Evolutionary conservation across 225 moss, liverwort and hornwort genomes (phyloP), one percentile per base, ranked within the genome.

Genomic region (Pleurozium schreberi): DNA sequence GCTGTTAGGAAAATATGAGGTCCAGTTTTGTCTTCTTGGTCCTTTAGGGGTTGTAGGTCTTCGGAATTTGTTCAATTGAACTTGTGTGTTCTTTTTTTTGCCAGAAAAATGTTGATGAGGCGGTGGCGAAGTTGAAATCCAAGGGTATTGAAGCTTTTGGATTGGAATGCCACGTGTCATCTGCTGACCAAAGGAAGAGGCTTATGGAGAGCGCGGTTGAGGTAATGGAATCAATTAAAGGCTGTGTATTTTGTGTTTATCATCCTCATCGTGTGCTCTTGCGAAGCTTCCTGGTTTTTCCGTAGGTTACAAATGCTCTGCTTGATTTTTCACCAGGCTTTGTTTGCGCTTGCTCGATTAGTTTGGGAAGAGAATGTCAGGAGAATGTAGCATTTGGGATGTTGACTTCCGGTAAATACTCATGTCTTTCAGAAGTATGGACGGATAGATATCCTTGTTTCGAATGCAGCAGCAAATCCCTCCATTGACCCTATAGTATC

Each of bases 391-490:
- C 40, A 64, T 76, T 80, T 67, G 14, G 43, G 70, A 80, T 87
- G 76, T 50, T 88, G 66, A 83, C 43, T 59, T 21, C 69, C 31
- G 14, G 55, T n/a, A 22, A 12, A 5, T 66, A 28, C 47, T 28
- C 30, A 19, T 80, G 58, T 53, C 66, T 80, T 64, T 68, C 83
- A 99, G 98, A 96, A 96, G 92, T 96, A 96, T 92, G 99, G 99
- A 85, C 88, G 74, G 76, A 94, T 97, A 70, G 97, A 99, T 91
- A 96, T 99, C 82, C 92, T 99, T 69, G 99, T 97, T 66, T 99
- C 96, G 70, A 99, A 99, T 92, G 99, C 99, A 81, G 97, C 96
- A 73, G 94, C 91, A 55, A 97, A 97, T 92, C 97, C 97, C 47
- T 84, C 96, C 61, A 18, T 93, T 34, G 87, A 93, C 75, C 93